A percentile compares a stretch with the other conserved stretches of the same genome.
phyloP scores from a whole-genome alignment of 768 basidiomycete species.

The Boletus tylopilopsis region DNA sequence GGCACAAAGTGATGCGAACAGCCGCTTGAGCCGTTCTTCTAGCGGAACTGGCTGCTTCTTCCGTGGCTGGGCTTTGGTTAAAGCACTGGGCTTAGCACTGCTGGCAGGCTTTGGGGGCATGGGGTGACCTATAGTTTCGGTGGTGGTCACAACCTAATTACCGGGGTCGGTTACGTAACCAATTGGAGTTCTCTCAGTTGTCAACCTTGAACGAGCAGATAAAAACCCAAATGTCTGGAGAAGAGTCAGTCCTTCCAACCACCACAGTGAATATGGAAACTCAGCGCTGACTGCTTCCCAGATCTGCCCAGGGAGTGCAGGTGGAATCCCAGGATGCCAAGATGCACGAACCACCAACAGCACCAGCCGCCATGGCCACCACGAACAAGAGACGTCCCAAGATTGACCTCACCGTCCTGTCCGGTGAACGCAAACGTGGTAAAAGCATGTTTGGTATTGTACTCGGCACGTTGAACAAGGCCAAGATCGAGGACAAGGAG shows the following conservation, averaged over 20 bases:
- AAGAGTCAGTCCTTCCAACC: conserved; percentile 41
- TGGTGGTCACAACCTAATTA: conserved; percentile 12
- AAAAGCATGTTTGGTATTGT: conserved; percentile 86
- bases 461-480: conserved; percentile 80
- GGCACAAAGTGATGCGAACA: conserved; percentile 77
- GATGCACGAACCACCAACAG: conserved; percentile 41
- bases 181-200: background rate
- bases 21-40: conserved; percentile 42
- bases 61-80: conserved; percentile 10
- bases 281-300: conserved; percentile 13
- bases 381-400: conserved; percentile 65
- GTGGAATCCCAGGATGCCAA: conserved; percentile 30
- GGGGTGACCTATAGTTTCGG: no score
- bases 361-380: conserved; percentile 41
- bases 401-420: conserved; percentile 54
- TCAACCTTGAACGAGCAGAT: conserved; percentile 7
- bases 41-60: conserved; percentile 21
- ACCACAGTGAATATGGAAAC: background rate
- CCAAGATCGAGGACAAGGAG: conserved; percentile 83
- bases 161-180: conserved; percentile 22
- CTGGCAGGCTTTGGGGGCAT: conserved; percentile 21
- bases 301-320: conserved; percentile 30
- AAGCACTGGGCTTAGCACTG: conserved; percentile 3
- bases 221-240: conserved; percentile 44
- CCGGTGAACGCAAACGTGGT: conserved; percentile 74